A percentile compares a stretch with the other conserved stretches of the same genome.
phyloP scores from a whole-genome alignment of 2,329 filamentous ascomycete genomes.

The Hypoxylon sp. region DNA sequence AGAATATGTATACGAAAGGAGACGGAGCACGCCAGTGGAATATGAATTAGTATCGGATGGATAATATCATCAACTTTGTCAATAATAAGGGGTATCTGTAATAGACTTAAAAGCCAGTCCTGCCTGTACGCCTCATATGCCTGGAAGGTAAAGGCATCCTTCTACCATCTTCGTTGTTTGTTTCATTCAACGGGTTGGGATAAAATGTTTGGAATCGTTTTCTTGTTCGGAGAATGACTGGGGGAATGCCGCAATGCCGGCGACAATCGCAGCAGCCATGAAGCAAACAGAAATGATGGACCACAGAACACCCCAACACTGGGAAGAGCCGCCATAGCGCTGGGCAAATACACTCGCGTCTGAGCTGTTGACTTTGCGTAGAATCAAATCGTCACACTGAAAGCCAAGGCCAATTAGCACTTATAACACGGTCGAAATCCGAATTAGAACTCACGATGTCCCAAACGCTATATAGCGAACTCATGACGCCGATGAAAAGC shows the following conservation, averaged over 20 bases:
- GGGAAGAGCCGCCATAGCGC: slow-evolving; percentile 82
- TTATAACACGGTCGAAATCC: neutral
- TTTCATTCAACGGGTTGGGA: slow-evolving; percentile 39
- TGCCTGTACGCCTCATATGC: slow-evolving; percentile 23
- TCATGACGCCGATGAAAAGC: slow-evolving; percentile 88
- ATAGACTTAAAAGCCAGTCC: slow-evolving; percentile 17
- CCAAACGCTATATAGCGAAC: slow-evolving; percentile 84
- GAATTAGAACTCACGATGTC: slow-evolving; percentile 72
- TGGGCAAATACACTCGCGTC: slow-evolving; percentile 85
- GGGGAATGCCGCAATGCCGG: slow-evolving; percentile 81
- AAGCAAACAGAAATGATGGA: slow-evolving; percentile 78
- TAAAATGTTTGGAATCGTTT: slow-evolving; percentile 45
- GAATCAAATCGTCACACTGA: slow-evolving; percentile 82
- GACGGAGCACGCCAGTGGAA: neutral
- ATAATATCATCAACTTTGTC: slow-evolving; percentile 4
- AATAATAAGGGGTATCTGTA: slow-evolving; percentile 31
- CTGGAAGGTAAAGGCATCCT: slow-evolving; percentile 1
- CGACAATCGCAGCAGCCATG: slow-evolving; percentile 81
- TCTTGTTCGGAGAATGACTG: slow-evolving; percentile 69
- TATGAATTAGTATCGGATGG: neutral
- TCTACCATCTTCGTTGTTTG: neutral
- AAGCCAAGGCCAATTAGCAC: slow-evolving; percentile 13
- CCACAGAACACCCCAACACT: slow-evolving; percentile 87
- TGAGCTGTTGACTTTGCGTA: slow-evolving; percentile 84
- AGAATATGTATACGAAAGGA: neutral